Evolutionary conservation across 305 asterid species (phyloP).

Genomic region (Fraxinus velutina): DNA sequence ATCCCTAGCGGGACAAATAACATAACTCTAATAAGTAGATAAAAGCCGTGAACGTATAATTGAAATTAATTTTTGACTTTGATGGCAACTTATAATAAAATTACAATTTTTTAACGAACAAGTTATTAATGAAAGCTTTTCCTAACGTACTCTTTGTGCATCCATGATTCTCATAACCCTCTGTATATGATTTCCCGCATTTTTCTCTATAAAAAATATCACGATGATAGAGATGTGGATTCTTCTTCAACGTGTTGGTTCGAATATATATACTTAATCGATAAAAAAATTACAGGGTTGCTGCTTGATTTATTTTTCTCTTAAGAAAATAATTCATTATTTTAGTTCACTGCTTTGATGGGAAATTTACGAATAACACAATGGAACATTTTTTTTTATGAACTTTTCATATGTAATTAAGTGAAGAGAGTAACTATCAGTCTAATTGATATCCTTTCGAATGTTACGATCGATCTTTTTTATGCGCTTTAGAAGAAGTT

Average conservation of each 20-base stretch:
- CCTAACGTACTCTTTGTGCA: not conserved
- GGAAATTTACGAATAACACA: not conserved
- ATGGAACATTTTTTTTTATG: not conserved
- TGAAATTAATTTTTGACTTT: not conserved
- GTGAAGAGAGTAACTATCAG: not conserved
- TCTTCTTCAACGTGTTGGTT: not conserved
- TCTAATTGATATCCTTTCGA: not conserved
- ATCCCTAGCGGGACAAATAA: not conserved
- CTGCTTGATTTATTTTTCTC: not conserved
- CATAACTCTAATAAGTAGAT: not conserved
- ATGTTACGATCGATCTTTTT: not conserved
- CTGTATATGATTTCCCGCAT: not conserved
- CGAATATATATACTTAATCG: not conserved
- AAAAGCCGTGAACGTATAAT: not conserved
- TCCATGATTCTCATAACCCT: not conserved
- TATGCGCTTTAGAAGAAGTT: not conserved
- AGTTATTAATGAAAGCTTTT: not conserved
- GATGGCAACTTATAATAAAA: not conserved
- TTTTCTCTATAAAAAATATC: not conserved
- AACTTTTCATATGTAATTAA: not conserved
- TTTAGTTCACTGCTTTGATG: not conserved
- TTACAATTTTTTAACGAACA: not conserved
- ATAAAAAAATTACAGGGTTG: not conserved
- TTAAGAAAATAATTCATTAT: not conserved
- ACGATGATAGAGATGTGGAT: not conserved